phyloP scores from a whole-genome alignment of 2,329 filamentous ascomycete species.

The Neonectria coccinea region DNA sequence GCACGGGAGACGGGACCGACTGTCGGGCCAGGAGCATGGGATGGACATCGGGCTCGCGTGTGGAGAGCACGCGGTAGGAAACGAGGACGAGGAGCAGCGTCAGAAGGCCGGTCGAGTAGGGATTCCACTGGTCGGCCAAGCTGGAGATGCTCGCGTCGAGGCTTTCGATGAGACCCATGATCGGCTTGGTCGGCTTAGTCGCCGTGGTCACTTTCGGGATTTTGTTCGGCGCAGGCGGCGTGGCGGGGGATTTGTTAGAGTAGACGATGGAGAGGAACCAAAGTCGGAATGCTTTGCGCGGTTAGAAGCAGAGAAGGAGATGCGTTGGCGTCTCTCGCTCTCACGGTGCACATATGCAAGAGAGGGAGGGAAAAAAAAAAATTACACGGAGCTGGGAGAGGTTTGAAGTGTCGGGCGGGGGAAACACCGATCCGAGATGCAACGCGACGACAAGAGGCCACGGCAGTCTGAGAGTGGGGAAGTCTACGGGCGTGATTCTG shows the following conservation, averaged over 20 bases:
- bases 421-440: constrained; percentile 34
- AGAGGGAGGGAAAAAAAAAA: constrained; percentile 4
- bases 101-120: constrained; percentile 78
- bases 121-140: constrained; percentile 83
- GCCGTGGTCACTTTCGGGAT: constrained; percentile 12
- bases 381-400: constrained; percentile 9
- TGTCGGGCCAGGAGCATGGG: constrained; percentile 91
- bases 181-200: constrained; percentile 28
- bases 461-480: constrained; percentile 30
- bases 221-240: neutral
- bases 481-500: constrained; percentile 23
- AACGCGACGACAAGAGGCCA: constrained; percentile 24
- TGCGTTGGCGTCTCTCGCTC: constrained; percentile 8
- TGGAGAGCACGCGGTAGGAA: constrained; percentile 76
- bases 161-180: constrained; percentile 64
- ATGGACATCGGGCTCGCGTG: constrained; percentile 88
- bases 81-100: constrained; percentile 75
- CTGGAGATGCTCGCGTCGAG: constrained; percentile 78
- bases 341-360: constrained; percentile 1
- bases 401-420: constrained; percentile 37
- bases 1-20: constrained; percentile 79
- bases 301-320: neutral
- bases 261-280: neutral
- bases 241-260: neutral
- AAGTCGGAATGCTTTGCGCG: neutral